These are phyloP conservation scores for Purpureocillium takamizusanense DNA, from an alignment of 2,329 filamentous ascomycete genomes.

Conservation along the genomic window DNA sequence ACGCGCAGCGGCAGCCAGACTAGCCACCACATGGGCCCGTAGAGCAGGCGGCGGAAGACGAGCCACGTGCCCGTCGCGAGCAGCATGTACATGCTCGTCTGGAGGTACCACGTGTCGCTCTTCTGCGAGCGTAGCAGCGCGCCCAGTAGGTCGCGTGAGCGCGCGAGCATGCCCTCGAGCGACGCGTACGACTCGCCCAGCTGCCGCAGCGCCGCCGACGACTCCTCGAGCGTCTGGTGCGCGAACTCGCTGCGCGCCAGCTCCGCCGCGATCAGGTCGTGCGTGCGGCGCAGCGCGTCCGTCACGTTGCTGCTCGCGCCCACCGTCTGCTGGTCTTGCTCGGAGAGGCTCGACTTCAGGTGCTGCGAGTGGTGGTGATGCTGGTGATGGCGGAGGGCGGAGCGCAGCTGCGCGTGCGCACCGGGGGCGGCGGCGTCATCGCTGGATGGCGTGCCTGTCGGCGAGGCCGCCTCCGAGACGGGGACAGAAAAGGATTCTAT, in stretches of 20 bases:
- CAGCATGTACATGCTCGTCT: conserved; percentile 80
- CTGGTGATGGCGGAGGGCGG: conserved; percentile 9
- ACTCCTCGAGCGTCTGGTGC: conserved; percentile 78
- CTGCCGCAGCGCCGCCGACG: conserved; percentile 70
- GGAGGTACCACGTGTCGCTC: conserved; percentile 95
- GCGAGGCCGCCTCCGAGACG: conserved; percentile 21
- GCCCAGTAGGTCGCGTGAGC: conserved; percentile 64
- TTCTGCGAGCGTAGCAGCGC: conserved; percentile 82
- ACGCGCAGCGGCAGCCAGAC: conserved; percentile 73
- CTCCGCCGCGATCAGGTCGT: conserved; percentile 78
- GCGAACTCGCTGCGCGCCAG: conserved; percentile 82
- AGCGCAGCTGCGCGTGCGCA: no score
- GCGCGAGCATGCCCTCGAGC: conserved; percentile 68
- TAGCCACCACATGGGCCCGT: conserved; percentile 86
- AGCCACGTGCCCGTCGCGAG: conserved; percentile 74
- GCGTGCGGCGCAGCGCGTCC: conserved; percentile 70
- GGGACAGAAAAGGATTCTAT: conserved; percentile 53
- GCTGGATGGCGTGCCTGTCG: conserved; percentile 2
- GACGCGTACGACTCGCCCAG: conserved; percentile 74
- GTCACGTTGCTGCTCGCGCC: conserved; percentile 79
- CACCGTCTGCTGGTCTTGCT: conserved; percentile 64
- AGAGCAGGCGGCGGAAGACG: conserved; percentile 73
- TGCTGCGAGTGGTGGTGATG: conserved; percentile 23
- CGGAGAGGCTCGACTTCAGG: conserved; percentile 32
- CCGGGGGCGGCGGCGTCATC: no score